Conservation (phyloP, 1,284 basidiomycete species). For the Cystobasidium pallidum region DNA sequence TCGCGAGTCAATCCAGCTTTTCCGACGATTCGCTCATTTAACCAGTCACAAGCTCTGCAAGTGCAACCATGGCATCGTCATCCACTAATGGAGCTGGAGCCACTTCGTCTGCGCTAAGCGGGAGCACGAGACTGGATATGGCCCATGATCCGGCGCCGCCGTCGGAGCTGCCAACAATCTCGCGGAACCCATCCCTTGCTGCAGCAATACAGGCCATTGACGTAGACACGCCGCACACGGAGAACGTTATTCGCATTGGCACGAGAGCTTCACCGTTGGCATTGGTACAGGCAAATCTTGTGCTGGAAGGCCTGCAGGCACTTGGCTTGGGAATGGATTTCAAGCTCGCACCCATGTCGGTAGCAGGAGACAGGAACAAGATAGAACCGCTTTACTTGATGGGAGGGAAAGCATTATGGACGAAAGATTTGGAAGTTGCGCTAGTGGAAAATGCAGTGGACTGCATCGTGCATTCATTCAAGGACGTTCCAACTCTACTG, state of each 20-base stretch:
- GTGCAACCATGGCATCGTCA: slow-evolving; percentile 2
- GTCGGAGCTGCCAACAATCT: slow-evolving; percentile 2
- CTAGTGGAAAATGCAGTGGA: slow-evolving; percentile 75
- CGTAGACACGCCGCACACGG: slow-evolving; percentile 18
- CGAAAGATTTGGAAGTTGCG: slow-evolving; percentile 87
- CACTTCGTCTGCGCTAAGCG: neutral
- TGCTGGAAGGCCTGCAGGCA: slow-evolving; percentile 63
- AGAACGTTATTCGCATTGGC: slow-evolving; percentile 61
- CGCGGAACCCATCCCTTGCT: slow-evolving; percentile 33
- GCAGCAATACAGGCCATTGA: slow-evolving; percentile 35
- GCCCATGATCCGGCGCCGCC: slow-evolving; percentile 43
- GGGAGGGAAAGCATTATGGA: slow-evolving; percentile 81
- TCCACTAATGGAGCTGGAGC: neutral
- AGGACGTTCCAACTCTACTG: slow-evolving; percentile 88
- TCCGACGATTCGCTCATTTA: neutral
- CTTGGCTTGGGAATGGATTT: slow-evolving; percentile 63
- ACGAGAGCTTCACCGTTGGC: slow-evolving; percentile 85
- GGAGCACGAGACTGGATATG: slow-evolving; percentile 23
- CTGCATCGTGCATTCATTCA: slow-evolving; percentile 89
- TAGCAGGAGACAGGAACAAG: slow-evolving; percentile 89
- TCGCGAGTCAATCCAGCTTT: neutral
- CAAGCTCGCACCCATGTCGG: slow-evolving; percentile 77
- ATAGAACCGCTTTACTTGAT: slow-evolving; percentile 63
- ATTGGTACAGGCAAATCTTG: slow-evolving; percentile 79
- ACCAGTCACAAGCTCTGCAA: neutral